phyloP scores from a whole-genome alignment of 495 filamentous ascomycete genomes.

The Aspergillus incahuasiensis region DNA sequence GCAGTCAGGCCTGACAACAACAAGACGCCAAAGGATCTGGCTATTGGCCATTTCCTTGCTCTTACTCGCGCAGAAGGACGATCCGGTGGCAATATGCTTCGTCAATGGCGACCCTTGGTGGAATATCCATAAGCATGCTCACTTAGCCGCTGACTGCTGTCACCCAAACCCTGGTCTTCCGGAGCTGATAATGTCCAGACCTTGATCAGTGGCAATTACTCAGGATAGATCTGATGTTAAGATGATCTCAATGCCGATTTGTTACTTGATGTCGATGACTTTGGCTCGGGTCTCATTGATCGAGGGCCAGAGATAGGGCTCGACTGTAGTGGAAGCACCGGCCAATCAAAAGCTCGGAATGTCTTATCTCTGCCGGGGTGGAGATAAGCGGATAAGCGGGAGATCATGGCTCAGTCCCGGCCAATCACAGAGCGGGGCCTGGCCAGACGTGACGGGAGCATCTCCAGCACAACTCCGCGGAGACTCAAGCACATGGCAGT shows the following conservation, averaged over 20 bases:
- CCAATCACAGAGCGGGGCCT: conserved; percentile 7
- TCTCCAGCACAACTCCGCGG: conserved; percentile 8
- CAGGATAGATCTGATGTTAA: not conserved
- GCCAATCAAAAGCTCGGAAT: conserved; percentile 2
- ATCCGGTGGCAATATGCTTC: not conserved
- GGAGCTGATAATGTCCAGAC: not conserved
- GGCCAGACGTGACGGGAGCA: not conserved
- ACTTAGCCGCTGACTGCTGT: not conserved
- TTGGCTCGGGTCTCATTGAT: not conserved
- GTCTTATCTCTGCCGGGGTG: conserved; percentile 6
- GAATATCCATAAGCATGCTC: too few relatives aligned
- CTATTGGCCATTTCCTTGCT: too few relatives aligned
- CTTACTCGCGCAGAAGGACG: too few relatives aligned
- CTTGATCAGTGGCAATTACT: conserved; percentile 8
- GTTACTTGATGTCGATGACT: not conserved
- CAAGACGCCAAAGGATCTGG: not conserved
- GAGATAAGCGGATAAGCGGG: not conserved
- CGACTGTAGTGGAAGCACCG: not conserved
- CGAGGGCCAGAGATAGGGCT: not conserved
- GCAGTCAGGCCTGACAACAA: not conserved
- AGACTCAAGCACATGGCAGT: not conserved
- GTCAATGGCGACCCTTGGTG: too few relatives aligned
- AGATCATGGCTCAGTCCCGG: not conserved
- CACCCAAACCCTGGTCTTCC: not conserved
- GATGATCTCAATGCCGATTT: not conserved